These are phyloP conservation scores for Parachaetomium inaequale DNA, from an alignment of 495 filamentous ascomycete genomes.

Conservation along the genomic window DNA sequence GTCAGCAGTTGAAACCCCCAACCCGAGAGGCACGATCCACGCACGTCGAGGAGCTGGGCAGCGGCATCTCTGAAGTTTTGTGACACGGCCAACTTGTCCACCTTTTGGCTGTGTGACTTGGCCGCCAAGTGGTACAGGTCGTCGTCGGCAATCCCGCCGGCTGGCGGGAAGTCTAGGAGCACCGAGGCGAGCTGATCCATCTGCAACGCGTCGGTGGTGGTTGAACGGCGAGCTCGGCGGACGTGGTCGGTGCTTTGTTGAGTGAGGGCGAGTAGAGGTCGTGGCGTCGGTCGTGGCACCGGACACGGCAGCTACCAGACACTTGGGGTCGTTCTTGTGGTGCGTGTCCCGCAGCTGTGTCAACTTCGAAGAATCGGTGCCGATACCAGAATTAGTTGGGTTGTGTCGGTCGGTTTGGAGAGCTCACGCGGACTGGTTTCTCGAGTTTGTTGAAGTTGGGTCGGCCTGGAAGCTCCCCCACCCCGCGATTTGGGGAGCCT, in stretches of 20 bases:
- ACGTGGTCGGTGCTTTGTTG: background rate
- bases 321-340: background rate
- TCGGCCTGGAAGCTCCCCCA: constrained; percentile 10
- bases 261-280: background rate
- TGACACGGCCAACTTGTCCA: constrained; percentile 30
- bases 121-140: constrained; percentile 29
- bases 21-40: background rate
- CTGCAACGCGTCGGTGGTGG: background rate
- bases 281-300: constrained; percentile 1
- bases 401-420: background rate
- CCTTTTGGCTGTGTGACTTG: constrained; percentile 30
- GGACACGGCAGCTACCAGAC: background rate
- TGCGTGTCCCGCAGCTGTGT: background rate
- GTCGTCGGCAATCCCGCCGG: constrained; percentile 20
- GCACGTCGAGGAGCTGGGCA: constrained; percentile 35
- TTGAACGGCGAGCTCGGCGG: background rate
- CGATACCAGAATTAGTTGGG: background rate
- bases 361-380: background rate
- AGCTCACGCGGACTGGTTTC: background rate
- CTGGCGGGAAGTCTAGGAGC: constrained; percentile 42
- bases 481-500: constrained; percentile 21
- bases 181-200: constrained; percentile 40
- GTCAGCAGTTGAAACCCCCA: constrained; percentile 13
- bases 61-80: constrained; percentile 19
- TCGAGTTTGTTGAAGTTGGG: background rate